These are phyloP conservation scores for Dioszegia crocea DNA, from an alignment of 768 basidiomycete genomes.

Conservation along the genomic window DNA sequence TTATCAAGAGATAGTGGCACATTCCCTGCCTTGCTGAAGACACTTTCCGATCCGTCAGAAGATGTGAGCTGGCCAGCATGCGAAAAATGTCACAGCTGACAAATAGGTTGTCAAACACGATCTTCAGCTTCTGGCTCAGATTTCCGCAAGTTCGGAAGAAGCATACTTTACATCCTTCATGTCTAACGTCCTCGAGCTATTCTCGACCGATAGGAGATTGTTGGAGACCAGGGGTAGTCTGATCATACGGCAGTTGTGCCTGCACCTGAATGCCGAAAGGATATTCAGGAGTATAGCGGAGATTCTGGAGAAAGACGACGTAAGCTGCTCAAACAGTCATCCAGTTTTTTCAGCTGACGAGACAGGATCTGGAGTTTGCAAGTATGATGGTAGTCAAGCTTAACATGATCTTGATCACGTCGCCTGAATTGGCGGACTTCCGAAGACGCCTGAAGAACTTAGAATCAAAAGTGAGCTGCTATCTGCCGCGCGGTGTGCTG, in stretches of 20 bases:
- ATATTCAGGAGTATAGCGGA: constrained; percentile 96
- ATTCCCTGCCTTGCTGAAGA: constrained; percentile 91
- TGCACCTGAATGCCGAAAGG: constrained; percentile 88
- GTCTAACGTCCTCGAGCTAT: constrained; percentile 87
- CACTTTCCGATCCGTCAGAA: constrained; percentile 91
- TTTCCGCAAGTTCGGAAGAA: constrained; percentile 91
- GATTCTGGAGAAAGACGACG: constrained; percentile 96
- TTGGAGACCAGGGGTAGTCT: constrained; percentile 88
- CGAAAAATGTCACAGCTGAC: neutral
- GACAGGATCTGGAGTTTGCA: constrained; percentile 91
- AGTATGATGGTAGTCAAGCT: constrained; percentile 96
- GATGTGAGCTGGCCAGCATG: constrained; percentile 57
- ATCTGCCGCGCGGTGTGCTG: no score
- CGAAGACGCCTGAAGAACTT: constrained; percentile 85
- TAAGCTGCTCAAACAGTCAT: constrained; percentile 46
- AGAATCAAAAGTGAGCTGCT: constrained; percentile 78
- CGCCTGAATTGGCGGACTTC: constrained; percentile 92
- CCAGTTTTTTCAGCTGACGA: neutral
- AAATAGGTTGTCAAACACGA: constrained; percentile 89
- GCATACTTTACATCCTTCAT: constrained; percentile 93
- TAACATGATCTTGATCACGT: constrained; percentile 92
- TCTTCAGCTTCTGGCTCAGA: constrained; percentile 90
- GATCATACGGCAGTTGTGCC: constrained; percentile 89
- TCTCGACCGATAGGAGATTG: constrained; percentile 86
- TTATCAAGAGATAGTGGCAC: constrained; percentile 94